These are phyloP conservation scores for Hibiscus mutabilis DNA, from an alignment of 345 rosid genomes.

Conservation along the genomic window DNA sequence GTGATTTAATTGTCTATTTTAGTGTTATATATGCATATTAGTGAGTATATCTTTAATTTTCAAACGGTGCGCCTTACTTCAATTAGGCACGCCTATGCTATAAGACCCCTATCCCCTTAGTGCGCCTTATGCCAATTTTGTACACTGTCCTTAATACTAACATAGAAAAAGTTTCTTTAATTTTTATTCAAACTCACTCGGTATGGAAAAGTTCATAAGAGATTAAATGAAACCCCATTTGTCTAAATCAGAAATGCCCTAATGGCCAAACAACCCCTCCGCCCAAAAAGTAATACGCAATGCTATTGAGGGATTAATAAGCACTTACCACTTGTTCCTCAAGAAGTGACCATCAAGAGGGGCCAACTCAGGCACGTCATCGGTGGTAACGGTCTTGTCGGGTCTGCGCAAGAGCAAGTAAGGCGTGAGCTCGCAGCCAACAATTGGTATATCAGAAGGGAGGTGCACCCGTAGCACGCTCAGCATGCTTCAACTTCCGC, in stretches of 20 bases:
- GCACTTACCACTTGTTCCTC: conserved; percentile 82
- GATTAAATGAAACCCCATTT: background rate
- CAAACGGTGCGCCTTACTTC: too few relatives aligned
- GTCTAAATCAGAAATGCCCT: background rate
- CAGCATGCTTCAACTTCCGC: conserved; percentile 51
- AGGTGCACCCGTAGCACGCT: conserved; percentile 91
- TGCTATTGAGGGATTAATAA: background rate
- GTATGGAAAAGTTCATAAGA: background rate
- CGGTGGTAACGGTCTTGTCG: conserved; percentile 32
- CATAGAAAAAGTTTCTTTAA: background rate
- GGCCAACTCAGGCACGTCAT: conserved; percentile 78
- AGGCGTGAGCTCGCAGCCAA: conserved; percentile 96
- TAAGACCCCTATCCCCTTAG: too few relatives aligned
- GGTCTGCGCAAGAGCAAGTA: conserved; percentile 58
- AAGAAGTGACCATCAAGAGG: conserved; percentile 81
- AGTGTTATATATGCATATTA: too few relatives aligned
- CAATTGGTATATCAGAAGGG: conserved; percentile 98
- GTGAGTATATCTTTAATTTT: too few relatives aligned
- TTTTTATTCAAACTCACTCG: too few relatives aligned
- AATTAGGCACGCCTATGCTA: too few relatives aligned
- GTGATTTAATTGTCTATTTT: too few relatives aligned
- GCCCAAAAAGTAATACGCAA: background rate
- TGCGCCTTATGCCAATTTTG: too few relatives aligned
- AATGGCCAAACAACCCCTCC: background rate
- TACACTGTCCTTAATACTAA: too few relatives aligned